Evolutionary conservation across 306 rosid species (phyloP).

Genomic region (Mimosa pudica): DNA sequence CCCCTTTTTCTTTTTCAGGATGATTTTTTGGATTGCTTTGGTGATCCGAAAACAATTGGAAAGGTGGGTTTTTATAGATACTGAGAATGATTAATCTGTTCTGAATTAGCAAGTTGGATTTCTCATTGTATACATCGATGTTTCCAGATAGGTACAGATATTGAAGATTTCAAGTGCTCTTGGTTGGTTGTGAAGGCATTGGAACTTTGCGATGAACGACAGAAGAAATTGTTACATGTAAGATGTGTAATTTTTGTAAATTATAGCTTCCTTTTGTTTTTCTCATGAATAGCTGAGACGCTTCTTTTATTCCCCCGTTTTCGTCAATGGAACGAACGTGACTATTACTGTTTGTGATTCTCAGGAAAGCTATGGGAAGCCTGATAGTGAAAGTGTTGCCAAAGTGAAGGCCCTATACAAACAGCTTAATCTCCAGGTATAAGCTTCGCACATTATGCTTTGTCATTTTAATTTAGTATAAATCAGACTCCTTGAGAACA

Average conservation of each 20-base stretch:
- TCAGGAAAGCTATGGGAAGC: constrained; percentile 83
- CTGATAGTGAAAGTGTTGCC: constrained; percentile 61
- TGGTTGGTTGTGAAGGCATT: constrained; percentile 93
- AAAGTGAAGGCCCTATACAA: constrained; percentile 75
- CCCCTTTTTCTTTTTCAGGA: constrained; percentile 52
- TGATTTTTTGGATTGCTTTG: constrained; percentile 94
- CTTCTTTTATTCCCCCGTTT: not conserved
- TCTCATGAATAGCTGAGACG: constrained; percentile 7
- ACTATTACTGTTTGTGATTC: constrained; percentile 27
- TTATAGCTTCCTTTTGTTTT: no score
- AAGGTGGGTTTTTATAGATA: constrained; percentile 54
- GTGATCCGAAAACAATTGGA: constrained; percentile 80
- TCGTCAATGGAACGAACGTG: not conserved
- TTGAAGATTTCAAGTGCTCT: constrained; percentile 97
- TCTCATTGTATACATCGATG: constrained; percentile 41
- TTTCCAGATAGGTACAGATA: constrained; percentile 90
- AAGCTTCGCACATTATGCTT: constrained; percentile 19
- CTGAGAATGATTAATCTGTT: constrained; percentile 17
- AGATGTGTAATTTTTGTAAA: constrained; percentile 18
- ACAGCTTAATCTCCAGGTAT: constrained; percentile 79
- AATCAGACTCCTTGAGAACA: not conserved
- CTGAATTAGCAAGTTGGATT: not conserved
- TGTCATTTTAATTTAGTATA: not conserved
- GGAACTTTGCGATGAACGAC: constrained; percentile 68
- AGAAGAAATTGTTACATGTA: constrained; percentile 73